Base-by-base conservation (phyloP, 2,329 filamentous ascomycete species). In the Colletotrichum aenigma region DNA sequence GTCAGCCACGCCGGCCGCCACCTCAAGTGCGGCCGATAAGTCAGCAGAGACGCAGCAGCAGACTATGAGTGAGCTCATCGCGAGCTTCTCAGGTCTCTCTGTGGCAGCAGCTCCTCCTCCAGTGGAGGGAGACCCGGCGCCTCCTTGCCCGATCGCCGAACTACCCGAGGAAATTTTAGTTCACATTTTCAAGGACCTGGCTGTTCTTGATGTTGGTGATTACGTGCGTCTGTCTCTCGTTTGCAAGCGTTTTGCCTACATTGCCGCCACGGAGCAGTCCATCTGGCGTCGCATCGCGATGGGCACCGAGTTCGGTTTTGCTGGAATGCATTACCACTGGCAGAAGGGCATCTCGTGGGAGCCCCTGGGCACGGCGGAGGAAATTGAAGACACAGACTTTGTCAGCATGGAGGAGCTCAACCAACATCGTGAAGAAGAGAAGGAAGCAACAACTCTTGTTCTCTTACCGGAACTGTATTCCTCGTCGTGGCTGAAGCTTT, bases 91-190 rank as follows among this genome's bases (percentile, higher is more conserved):
- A 10, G 83, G 86, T 30, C 86, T 96, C 6, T 88, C 89, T 7
- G 96, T 98, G 71, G 88, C 92, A 68, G 90, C 91, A 1, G 90
- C 91, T 2, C 90, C 92, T 5, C 92, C 95, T 1, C 86, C 91
- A 1, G 91, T 96, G 21, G 94, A 97, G 80, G 92, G 93, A 21
- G 93, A 92, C 52, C 91, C 92, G 0, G 85, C 91, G n/a, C 93
- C 93, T 7, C 93, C 94, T n/a, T 98, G 95, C 80, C 95, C 94
- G 0, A 92, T 99, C 38, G 89, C 94, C 12, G 86, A 87, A 5
- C 86, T 98, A 1, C 97, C 97, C 0, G 92, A 95, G 52, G 97
- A 99, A 83, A 92, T 98, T 7, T 88, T 98, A 16, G 88, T 94
- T 2, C 94, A 97, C 78, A 94, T 98, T 62, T 85, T 98, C 16